phyloP scores from a whole-genome alignment of 2,329 filamentous ascomycete genomes.

The Colletotrichum filicis region DNA sequence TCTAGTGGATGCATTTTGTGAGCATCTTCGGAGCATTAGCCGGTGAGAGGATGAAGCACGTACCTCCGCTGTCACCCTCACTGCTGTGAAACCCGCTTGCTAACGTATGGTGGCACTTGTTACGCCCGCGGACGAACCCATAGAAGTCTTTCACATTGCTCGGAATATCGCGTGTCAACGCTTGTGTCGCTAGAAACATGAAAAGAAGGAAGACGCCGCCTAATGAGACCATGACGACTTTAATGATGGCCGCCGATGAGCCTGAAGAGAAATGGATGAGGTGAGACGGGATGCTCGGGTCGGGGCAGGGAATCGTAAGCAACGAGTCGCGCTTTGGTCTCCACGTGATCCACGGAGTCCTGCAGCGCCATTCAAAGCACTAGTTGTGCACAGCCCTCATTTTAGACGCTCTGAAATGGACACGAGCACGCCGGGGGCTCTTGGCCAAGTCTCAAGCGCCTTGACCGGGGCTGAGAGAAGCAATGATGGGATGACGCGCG shows the following conservation, averaged over 20 bases:
- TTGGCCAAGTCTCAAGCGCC: slow-evolving; percentile 6
- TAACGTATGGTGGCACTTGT: slow-evolving; percentile 50
- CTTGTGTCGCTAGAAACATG: not conserved
- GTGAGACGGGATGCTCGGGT: slow-evolving; percentile 16
- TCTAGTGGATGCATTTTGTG: slow-evolving; percentile 36
- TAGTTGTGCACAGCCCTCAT: slow-evolving; percentile 16
- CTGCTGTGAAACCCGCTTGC: slow-evolving; percentile 53
- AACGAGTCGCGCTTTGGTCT: slow-evolving; percentile 10
- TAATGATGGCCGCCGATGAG: not conserved
- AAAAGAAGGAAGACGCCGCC: not conserved
- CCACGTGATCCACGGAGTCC: slow-evolving; percentile 19
- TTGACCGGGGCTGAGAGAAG: slow-evolving; percentile 3
- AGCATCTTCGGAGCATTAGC: not conserved
- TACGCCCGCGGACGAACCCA: slow-evolving; percentile 49
- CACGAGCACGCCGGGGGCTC: slow-evolving; percentile 14
- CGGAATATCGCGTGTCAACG: slow-evolving; percentile 48
- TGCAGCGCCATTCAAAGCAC: not conserved
- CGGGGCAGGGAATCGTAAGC: not conserved
- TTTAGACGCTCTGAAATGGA: slow-evolving; percentile 15
- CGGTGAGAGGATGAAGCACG: slow-evolving; percentile 6
- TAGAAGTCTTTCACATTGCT: slow-evolving; percentile 54
- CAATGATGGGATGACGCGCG: not conserved
- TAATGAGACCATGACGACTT: slow-evolving; percentile 1
- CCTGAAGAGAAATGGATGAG: not conserved
- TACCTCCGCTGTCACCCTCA: slow-evolving; percentile 49